Conservation (phyloP, 192 early-diverging fungal genomes). For the Rhizophagus clarus region DNA sequence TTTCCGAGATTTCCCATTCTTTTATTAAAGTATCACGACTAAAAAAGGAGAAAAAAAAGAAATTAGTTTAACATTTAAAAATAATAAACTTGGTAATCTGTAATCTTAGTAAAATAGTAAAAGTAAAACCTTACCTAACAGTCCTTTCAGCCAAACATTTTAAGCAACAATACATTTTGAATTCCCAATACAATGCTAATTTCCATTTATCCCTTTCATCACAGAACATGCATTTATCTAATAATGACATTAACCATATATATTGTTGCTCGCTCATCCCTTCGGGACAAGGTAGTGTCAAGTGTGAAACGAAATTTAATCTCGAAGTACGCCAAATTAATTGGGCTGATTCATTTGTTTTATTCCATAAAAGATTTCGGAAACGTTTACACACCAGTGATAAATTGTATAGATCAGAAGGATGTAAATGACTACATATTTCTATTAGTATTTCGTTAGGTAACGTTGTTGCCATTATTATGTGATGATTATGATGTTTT, state of each 20-base stretch:
- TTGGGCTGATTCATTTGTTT: background rate
- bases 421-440: background rate
- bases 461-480: no score
- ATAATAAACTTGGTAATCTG: no score
- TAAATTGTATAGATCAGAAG: conserved; percentile 13
- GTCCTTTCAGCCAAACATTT: conserved; percentile 7
- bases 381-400: background rate
- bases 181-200: conserved; percentile 15
- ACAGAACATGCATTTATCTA: conserved; percentile 16
- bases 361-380: conserved; percentile 6
- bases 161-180: conserved; percentile 12
- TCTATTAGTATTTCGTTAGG: conserved; percentile 6
- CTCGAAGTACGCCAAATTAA: conserved; percentile 3
- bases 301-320: background rate
- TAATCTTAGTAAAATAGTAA: no score
- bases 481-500: no score
- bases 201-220: conserved; percentile 10
- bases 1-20: background rate
- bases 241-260: conserved; percentile 12
- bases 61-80: no score
- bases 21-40: conserved; percentile 10
- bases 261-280: conserved; percentile 10
- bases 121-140: background rate
- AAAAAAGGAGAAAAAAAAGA: background rate
- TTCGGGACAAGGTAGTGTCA: background rate